Evolutionary conservation across 352 stramenopile species (phyloP), one percentile per base, ranked within the genome.

Genomic region (Phytophthora sojae): DNA sequence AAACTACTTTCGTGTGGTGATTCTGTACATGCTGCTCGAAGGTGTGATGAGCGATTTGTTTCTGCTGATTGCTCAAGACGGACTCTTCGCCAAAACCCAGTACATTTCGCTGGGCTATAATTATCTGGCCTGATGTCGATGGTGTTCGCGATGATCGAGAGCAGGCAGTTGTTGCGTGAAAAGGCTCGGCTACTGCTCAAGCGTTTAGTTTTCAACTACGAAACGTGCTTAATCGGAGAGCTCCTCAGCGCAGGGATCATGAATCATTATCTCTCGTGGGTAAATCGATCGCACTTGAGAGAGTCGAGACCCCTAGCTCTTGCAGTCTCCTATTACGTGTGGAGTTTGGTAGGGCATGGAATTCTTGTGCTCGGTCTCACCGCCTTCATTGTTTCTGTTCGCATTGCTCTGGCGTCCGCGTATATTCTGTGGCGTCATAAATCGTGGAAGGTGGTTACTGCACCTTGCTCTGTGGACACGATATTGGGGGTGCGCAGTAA

Each of bases 101-200:
- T 71, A 63, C 39, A 75, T 75, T 19, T 75, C 67, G 19, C 51
- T 75, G 3, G 56, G 55, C 1, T 75, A 75, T 51, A 75, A 75
- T n/a, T 75, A 12, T 44, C 67, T 19, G 56, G 55, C 0, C 19
- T 75, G 6, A 26, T 75, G 14, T 70, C 61, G 9, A 65, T 66
- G 26, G 14, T 75, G 8, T 75, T 75, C 45, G 67, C 71, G 50
- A 63, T 75, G 7, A 12, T 75, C 15, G 67, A 75, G 35, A 59
- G n/a, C 8, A 66, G 17, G 14, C 51, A 58, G 3, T 63, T 47
- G 42, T 7, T 69, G n/a, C 3, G 23, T 29, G 23, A 55, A n/a
- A 37, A 5, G 14, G 8, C 21, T 15, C 26, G 39, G 12, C 17
- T 44, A 8, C 11, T 58, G 4, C 2, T 66, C 12, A 75, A 66